phyloP scores from a whole-genome alignment of 306 rosid species.

The Coriaria nepalensis region DNA sequence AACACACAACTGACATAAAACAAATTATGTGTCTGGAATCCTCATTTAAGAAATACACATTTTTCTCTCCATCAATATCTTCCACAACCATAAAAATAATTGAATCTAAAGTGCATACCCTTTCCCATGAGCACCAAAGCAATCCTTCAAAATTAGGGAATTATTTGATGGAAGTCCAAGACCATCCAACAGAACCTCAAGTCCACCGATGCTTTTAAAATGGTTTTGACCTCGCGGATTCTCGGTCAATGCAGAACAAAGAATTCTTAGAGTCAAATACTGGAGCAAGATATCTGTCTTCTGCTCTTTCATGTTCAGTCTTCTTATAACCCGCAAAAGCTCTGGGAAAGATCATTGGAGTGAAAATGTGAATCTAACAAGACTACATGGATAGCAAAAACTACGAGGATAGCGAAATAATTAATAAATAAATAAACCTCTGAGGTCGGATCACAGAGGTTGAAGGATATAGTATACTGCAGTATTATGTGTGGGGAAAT shows the following conservation, averaged over 20 bases:
- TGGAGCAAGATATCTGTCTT: slow-evolving; percentile 61
- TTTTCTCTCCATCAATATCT: neutral
- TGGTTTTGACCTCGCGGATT: slow-evolving; percentile 89
- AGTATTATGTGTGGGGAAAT: no score
- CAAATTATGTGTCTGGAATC: no score
- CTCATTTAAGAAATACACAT: neutral
- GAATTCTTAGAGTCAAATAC: slow-evolving; percentile 65
- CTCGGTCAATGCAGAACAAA: slow-evolving; percentile 55
- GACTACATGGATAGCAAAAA: no score
- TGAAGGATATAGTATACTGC: no score
- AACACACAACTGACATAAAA: no score
- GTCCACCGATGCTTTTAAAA: slow-evolving; percentile 97
- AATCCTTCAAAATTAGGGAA: slow-evolving; percentile 27
- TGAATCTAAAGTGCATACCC: slow-evolving; percentile 34
- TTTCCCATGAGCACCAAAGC: slow-evolving; percentile 33
- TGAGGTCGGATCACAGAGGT: no score
- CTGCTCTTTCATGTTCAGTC: slow-evolving; percentile 80
- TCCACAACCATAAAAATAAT: neutral
- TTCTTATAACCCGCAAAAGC: slow-evolving; percentile 69
- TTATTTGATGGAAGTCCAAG: slow-evolving; percentile 77
- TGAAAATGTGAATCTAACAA: no score
- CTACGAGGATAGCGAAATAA: no score
- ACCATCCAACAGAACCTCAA: slow-evolving; percentile 94
- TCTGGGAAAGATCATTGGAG: slow-evolving; percentile 65
- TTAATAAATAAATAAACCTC: no score